These are phyloP conservation scores for Lachnellula arida DNA, from an alignment of 2,329 filamentous ascomycete species.

Conservation along the genomic window DNA sequence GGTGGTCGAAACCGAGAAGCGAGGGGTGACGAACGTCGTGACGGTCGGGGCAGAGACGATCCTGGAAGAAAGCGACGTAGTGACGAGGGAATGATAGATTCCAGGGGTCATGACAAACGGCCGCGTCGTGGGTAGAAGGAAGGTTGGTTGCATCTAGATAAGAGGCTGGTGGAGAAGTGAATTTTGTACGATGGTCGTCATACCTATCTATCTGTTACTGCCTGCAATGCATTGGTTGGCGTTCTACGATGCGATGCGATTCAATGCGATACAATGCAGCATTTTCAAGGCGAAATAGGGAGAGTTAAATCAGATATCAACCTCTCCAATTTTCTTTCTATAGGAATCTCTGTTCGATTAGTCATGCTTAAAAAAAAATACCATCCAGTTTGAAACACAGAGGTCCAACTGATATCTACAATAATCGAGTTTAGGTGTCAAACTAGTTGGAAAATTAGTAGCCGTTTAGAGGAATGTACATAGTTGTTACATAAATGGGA, in stretches of 20 bases:
- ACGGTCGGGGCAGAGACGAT: conserved; percentile 13
- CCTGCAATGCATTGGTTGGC: not conserved
- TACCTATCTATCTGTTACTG: not conserved
- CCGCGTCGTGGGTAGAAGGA: conserved; percentile 17
- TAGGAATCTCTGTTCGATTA: not conserved
- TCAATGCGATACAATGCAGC: conserved; percentile 2
- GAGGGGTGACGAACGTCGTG: conserved; percentile 18
- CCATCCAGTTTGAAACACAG: not conserved
- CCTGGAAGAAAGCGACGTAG: conserved; percentile 28
- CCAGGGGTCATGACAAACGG: conserved; percentile 32
- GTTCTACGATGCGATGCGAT: not conserved
- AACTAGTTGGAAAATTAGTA: too few species aligned
- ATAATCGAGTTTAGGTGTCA: too few species aligned
- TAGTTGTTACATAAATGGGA: too few species aligned
- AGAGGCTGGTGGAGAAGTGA: not conserved
- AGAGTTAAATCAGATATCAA: not conserved
- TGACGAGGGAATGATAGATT: conserved; percentile 26
- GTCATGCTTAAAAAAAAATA: not conserved
- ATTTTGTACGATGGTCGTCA: conserved; percentile 14
- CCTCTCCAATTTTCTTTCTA: not conserved
- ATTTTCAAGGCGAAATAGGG: conserved; percentile 13
- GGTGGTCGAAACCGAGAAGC: conserved; percentile 16
- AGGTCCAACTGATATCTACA: too few species aligned
- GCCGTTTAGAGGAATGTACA: too few species aligned
- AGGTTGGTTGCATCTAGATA: not conserved